Evolutionary conservation across 2,329 filamentous ascomycete genomes (phyloP).

Genomic region (Madurella mycetomatis): DNA sequence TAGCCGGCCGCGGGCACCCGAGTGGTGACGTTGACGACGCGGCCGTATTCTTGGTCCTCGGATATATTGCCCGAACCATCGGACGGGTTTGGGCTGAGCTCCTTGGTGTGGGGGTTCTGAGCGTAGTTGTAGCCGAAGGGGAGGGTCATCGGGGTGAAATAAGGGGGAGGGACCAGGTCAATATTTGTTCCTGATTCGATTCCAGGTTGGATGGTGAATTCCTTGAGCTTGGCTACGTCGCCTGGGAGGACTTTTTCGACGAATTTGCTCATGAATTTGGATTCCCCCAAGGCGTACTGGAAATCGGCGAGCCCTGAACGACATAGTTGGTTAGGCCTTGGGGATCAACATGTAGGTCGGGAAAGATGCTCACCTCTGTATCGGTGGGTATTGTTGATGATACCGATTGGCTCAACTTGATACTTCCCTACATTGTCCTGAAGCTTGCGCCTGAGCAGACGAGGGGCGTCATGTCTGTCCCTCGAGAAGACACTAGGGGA

Average conservation of each 20-base stretch:
- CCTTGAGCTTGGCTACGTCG: constrained; percentile 50
- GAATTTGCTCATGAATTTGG: constrained; percentile 67
- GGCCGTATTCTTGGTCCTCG: constrained; percentile 48
- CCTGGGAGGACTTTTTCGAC: constrained; percentile 66
- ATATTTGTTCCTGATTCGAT: constrained; percentile 56
- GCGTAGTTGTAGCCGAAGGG: constrained; percentile 79
- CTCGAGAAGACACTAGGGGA: constrained; percentile 37
- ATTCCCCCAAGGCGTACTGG: constrained; percentile 68
- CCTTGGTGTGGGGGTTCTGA: constrained; percentile 72
- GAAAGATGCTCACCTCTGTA: constrained; percentile 59
- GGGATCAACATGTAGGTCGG: background rate
- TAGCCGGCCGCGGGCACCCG: constrained; percentile 54
- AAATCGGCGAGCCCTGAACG: constrained; percentile 71
- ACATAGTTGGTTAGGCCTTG: background rate
- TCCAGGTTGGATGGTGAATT: constrained; percentile 63
- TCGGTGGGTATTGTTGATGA: constrained; percentile 75
- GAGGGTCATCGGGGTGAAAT: constrained; percentile 68
- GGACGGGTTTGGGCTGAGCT: constrained; percentile 12
- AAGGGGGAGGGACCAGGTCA: constrained; percentile 73
- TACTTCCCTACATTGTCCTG: constrained; percentile 67
- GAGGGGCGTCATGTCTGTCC: constrained; percentile 49
- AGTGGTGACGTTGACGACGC: constrained; percentile 53
- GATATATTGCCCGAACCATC: constrained; percentile 32
- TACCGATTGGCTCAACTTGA: constrained; percentile 63
- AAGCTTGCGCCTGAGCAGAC: constrained; percentile 56